phyloP scores from a whole-genome alignment of 108 stramenopile genomes.

The Cyclotella distinguenda region DNA sequence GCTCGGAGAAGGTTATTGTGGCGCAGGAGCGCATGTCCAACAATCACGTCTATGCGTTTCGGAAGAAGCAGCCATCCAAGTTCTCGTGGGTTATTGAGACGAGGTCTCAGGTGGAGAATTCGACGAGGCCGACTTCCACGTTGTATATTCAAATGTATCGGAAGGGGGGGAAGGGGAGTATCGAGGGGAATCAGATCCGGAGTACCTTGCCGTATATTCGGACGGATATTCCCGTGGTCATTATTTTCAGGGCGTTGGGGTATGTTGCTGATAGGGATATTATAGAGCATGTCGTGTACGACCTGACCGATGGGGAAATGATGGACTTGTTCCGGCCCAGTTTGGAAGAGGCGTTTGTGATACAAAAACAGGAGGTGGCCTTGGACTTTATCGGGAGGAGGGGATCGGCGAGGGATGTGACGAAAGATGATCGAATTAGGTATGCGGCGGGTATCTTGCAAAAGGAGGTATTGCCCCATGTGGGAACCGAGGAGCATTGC shows the following conservation, averaged over 20 bases:
- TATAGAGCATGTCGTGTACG: constrained; percentile 98
- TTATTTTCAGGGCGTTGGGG: constrained; percentile 97
- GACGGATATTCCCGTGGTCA: constrained; percentile 96
- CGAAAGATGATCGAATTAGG: constrained; percentile 94
- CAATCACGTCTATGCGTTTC: constrained; percentile 98
- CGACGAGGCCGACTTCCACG: constrained; percentile 89
- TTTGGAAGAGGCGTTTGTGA: constrained; percentile 94
- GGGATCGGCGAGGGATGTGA: constrained; percentile 89
- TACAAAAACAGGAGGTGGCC: constrained; percentile 91
- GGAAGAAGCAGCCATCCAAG: constrained; percentile 95
- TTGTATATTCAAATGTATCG: constrained; percentile 97
- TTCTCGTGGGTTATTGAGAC: constrained; percentile 97
- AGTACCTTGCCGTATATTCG: constrained; percentile 95
- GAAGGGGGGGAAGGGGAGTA: constrained; percentile 85
- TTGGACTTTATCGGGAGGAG: constrained; percentile 96
- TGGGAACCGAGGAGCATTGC: constrained; percentile 94
- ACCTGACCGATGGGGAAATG: constrained; percentile 96
- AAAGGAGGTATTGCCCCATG: constrained; percentile 97
- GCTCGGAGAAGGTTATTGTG: constrained; percentile 98
- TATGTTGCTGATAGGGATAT: constrained; percentile 94
- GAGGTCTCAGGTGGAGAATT: constrained; percentile 90
- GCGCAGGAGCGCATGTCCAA: constrained; percentile 98
- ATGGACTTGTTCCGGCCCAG: constrained; percentile 95
- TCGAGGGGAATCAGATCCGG: constrained; percentile 95
- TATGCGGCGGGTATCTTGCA: constrained; percentile 94